phyloP scores from a whole-genome alignment of 2,329 filamentous ascomycete genomes.

The Fusarium miscanthi region DNA sequence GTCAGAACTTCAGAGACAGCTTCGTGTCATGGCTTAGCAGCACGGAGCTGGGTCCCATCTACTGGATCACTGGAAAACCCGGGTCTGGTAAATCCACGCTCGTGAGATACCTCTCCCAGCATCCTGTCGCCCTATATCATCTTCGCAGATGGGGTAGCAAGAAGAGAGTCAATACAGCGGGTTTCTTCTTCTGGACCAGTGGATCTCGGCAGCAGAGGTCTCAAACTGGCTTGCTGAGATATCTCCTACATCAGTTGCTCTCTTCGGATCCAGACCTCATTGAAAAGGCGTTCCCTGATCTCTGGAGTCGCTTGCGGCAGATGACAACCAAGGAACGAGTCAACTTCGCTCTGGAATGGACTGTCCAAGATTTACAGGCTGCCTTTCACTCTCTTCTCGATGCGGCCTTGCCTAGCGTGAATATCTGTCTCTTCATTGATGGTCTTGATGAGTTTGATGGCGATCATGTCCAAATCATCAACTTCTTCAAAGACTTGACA shows the following conservation, averaged over 20 bases:
- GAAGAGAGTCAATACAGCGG: conserved; percentile 48
- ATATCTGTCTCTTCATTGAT: conserved; percentile 48
- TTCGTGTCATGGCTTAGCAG: neutral
- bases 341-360: conserved; percentile 11
- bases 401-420: neutral
- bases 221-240: conserved; percentile 51
- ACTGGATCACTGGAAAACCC: conserved; percentile 37
- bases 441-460: conserved; percentile 52
- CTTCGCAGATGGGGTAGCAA: conserved; percentile 44
- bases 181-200: conserved; percentile 60
- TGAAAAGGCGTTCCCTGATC: neutral
- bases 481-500: conserved; percentile 38
- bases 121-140: conserved; percentile 21
- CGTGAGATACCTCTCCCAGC: conserved; percentile 53
- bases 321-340: conserved; percentile 13
- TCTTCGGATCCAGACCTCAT: conserved; percentile 1
- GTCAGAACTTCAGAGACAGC: neutral
- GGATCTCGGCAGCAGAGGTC: conserved; percentile 53
- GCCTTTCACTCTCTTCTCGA: conserved; percentile 6
- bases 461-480: conserved; percentile 43
- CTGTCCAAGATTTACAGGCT: neutral
- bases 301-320: conserved; percentile 1
- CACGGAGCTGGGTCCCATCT: neutral
- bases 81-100: conserved; percentile 61
- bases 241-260: conserved; percentile 52